Base-by-base conservation (phyloP, 148 eudicot genomes). In the Linanthus parryae region DNA sequence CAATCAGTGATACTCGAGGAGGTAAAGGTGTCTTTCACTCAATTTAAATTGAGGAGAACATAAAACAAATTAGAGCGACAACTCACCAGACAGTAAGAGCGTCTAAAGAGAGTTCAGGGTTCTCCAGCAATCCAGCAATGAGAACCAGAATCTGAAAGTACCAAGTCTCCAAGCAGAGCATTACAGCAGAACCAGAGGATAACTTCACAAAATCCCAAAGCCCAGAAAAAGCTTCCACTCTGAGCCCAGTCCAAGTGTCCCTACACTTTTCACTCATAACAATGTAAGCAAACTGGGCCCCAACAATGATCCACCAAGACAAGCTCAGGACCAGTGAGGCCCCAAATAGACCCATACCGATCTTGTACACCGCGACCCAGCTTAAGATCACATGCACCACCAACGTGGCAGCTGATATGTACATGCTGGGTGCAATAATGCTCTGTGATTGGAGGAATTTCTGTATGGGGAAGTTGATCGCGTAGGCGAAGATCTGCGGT, bases 161-260 rank as follows among this genome's bases (percentile, higher is more conserved):
- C 87, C 87, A 81, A 9, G 80, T 68, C 69, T 81, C 87, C 35
- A 81, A 54, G 44, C 88, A 81, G 37, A 81, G 50, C 88, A 81
- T 81, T 37, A 81, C 78, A 1, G 83, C 88, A 0, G 88, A 81
- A 1, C 66, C 83, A 21, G 59, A 33, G 1, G 88, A 81, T 26
- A 81, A 29, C 26, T 71, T 81, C 33, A 78, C 68, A 44, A 81
- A 81, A 43, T 38, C 80, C 81, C 88, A 71, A 5, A 81, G 48
- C 18, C 81, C 83, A 3, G 20, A 20, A 49, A 81, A 66, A 0
- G 88, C 88, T 20, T 66, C 75, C 51, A 52, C 34, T 7, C 34
- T 66, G 35, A 78, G 42, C 56, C 88, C 88, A 0, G 25, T 66
- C 88, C 83, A 81, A 5, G 83, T 74, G 26, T 35, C 37, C 73